Percentiles rank a stretch among this genome's conserved stretches.
phyloP scores from a whole-genome alignment of 2,329 filamentous ascomycete species.

The Alternaria arbusti region DNA sequence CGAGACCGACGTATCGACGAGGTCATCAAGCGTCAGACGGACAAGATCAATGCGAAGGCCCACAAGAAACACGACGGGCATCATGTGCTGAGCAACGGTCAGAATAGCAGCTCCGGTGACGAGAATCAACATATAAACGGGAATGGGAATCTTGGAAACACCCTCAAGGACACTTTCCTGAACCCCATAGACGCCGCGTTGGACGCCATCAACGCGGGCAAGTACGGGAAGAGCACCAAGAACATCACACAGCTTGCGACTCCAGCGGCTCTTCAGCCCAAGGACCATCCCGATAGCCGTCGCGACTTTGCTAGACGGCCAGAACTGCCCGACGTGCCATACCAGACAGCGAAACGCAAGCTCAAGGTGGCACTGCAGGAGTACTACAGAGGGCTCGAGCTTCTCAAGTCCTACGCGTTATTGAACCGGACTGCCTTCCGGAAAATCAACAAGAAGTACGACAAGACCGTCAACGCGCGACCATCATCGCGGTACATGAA shows the following conservation, averaged over 20 bases:
- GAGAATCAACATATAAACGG: conserved; percentile 24
- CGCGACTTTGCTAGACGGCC: conserved; percentile 53
- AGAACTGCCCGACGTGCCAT: conserved; percentile 67
- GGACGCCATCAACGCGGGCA: conserved; percentile 49
- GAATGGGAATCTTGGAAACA: conserved; percentile 9
- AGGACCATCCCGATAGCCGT: conserved; percentile 37
- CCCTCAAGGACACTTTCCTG: conserved; percentile 28
- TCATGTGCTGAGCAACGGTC: conserved; percentile 20
- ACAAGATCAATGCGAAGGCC: conserved; percentile 41
- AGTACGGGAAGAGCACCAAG: conserved; percentile 63
- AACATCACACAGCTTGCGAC: conserved; percentile 47
- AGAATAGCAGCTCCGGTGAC: conserved; percentile 29
- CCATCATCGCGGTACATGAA: conserved; percentile 83
- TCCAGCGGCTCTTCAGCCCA: conserved; percentile 50
- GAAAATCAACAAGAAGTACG: conserved; percentile 99
- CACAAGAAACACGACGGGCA: conserved; percentile 25
- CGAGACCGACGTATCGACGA: conserved; percentile 81
- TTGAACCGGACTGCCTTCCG: conserved; percentile 92
- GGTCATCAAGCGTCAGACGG: conserved; percentile 58
- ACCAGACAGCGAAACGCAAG: conserved; percentile 87
- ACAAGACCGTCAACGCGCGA: conserved; percentile 83
- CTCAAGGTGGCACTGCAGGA: conserved; percentile 90
- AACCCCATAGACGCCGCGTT: conserved; percentile 53
- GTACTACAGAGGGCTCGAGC: conserved; percentile 88
- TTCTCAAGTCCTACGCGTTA: conserved; percentile 88